Conservation (phyloP, 371 early-diverging fungal genomes). For the Saksenaea oblongispora region DNA sequence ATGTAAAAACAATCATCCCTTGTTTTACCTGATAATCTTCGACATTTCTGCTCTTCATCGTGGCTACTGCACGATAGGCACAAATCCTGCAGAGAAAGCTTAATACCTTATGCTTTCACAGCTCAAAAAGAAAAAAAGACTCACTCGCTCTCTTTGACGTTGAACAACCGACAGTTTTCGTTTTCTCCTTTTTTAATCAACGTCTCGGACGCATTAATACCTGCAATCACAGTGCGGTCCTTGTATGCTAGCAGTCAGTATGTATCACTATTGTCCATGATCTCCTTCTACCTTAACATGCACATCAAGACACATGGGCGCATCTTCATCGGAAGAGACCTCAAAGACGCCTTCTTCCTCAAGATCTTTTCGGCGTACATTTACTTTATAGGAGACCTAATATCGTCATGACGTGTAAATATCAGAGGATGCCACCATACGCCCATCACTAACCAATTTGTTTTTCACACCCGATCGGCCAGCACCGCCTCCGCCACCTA, state of each 20-base stretch:
- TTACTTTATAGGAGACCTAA: constrained; percentile 58
- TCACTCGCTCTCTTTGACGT: constrained; percentile 41
- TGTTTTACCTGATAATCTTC: constrained; percentile 54
- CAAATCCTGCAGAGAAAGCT: constrained; percentile 7
- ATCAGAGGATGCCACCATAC: neutral
- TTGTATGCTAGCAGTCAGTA: constrained; percentile 9
- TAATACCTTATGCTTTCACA: neutral
- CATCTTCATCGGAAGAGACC: constrained; percentile 65
- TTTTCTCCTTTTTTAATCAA: constrained; percentile 58
- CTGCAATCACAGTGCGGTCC: constrained; percentile 49
- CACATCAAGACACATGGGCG: constrained; percentile 69
- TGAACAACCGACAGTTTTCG: constrained; percentile 63
- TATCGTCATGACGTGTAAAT: neutral
- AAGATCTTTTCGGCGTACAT: constrained; percentile 49
- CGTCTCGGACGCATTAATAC: constrained; percentile 58
- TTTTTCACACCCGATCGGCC: constrained; percentile 72
- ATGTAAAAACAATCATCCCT: neutral
- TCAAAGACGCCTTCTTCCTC: constrained; percentile 50
- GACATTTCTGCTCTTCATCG: constrained; percentile 42
- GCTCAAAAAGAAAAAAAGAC: neutral
- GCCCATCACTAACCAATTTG: constrained; percentile 55
- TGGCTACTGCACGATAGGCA: constrained; percentile 30
- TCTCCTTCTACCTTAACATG: constrained; percentile 56
- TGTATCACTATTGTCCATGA: constrained; percentile 8
- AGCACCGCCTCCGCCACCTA: constrained; percentile 75